Percentiles rank a stretch among this genome's conserved stretches.
phyloP scores from a whole-genome alignment of 2,329 filamentous ascomycete genomes.

The Aquanectria penicillioides region DNA sequence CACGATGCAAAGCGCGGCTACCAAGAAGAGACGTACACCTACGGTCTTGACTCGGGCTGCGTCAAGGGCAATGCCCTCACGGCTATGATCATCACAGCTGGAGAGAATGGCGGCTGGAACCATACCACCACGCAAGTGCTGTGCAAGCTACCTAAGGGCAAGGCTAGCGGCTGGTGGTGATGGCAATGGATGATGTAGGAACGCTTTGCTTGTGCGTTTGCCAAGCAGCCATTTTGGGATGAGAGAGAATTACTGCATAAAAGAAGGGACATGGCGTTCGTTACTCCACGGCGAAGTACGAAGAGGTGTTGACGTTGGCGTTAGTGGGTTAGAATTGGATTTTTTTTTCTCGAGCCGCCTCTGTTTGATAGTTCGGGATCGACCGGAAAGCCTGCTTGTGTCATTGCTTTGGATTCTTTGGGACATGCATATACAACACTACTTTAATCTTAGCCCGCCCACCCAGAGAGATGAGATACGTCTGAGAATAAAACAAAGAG shows the following conservation, averaged over 20 bases:
- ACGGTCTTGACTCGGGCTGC: slow-evolving; percentile 88
- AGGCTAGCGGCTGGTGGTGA: slow-evolving; percentile 31
- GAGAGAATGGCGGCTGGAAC: slow-evolving; percentile 44
- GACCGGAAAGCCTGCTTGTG: too few relatives aligned
- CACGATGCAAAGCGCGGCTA: slow-evolving; percentile 83
- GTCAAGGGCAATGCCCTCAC: slow-evolving; percentile 79
- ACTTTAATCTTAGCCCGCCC: too few relatives aligned
- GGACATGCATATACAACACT: too few relatives aligned
- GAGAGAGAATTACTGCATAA: not conserved
- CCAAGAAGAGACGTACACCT: slow-evolving; percentile 70
- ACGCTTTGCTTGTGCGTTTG: not conserved
- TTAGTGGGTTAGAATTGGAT: too few relatives aligned
- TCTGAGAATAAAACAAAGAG: too few relatives aligned
- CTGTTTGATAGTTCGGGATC: too few relatives aligned
- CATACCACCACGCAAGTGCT: slow-evolving; percentile 54
- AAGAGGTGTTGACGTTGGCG: too few relatives aligned
- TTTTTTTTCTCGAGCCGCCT: too few relatives aligned
- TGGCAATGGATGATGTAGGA: not conserved
- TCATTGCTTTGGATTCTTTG: too few relatives aligned
- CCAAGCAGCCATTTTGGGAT: not conserved
- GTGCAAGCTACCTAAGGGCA: slow-evolving; percentile 45
- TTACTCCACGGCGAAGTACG: too few relatives aligned
- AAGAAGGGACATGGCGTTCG: too few relatives aligned
- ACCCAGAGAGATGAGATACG: too few relatives aligned
- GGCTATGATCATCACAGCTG: slow-evolving; percentile 76